Base-by-base conservation (phyloP, 768 basidiomycete genomes). In the Tylopilus plumbeoviolaceoides region DNA sequence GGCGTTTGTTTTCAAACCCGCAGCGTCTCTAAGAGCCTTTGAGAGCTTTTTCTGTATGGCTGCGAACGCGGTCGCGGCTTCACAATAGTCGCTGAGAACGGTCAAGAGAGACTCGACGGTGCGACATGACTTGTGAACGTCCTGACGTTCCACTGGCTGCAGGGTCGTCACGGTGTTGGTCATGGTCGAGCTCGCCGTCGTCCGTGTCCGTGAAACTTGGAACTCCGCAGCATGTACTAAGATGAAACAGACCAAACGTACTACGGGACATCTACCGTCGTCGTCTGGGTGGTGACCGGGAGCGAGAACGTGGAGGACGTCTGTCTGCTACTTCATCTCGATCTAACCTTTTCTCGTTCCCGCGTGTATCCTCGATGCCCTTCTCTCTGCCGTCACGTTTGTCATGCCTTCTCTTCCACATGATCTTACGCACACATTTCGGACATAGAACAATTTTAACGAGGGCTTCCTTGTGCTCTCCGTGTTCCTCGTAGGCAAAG, bases 381-480 rank as follows among this genome's bases (percentile, higher is more conserved):
- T 53, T 53, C 8, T 56, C 58, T 18, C 35, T 48, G 44, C 47
- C 43, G 53, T 53, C 47, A 51, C 52, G 75, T 63, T 81, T 87
- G 62, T 87, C 84, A 63, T 83, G 82, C 62, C 76, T 78, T 60
- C 85, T 75, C 66, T 91, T 93, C 83, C 87, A 93, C 81, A 87
- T 83, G 61, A 98, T 72, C 76, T 95, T 98, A 66, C 81, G 81
- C 45, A 82, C 71, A 63, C 95, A 98, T 60, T 74, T 78, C 27
- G 74, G 69, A 65, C 95, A 98, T 30, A 98, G 70, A 2, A 91
- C 91, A 3, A 95, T 82, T 67, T 98, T 98, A 45, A 98, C 95
- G 12, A 98, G 73, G 0, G 92, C 91, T 47, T 80, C 80, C 69
- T 90, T 94, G 44, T 62, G 68, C 59, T 83, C 79, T 2, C 87